Conservation (phyloP, 805 yeast genomes). For the Candida pseudoglaebosa region DNA sequence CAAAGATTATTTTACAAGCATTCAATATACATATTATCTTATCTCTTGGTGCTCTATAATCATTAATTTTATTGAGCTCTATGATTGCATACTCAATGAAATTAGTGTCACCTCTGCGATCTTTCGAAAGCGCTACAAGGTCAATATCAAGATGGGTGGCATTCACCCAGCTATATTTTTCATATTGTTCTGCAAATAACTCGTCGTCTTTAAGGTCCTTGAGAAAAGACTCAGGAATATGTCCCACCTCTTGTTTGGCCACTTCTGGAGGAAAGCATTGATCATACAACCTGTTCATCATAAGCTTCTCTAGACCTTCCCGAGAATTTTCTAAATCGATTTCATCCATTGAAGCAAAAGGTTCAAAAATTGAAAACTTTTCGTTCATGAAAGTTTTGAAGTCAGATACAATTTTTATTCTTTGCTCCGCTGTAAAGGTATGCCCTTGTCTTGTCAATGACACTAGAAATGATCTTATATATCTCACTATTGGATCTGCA, state of each 20-base stretch:
- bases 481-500: constrained; percentile 88
- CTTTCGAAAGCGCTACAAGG: constrained; percentile 33
- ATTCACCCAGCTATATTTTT: constrained; percentile 67
- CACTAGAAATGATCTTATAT: constrained; percentile 75
- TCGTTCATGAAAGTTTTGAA: constrained; percentile 69
- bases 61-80: constrained; percentile 75
- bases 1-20: constrained; percentile 89
- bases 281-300: constrained; percentile 81
- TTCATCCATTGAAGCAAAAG: constrained; percentile 64
- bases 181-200: constrained; percentile 46
- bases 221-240: constrained; percentile 41
- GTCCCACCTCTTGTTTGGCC: constrained; percentile 22
- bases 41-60: constrained; percentile 90
- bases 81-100: constrained; percentile 62
- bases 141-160: constrained; percentile 76
- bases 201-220: constrained; percentile 63
- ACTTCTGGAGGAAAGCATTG: constrained; percentile 78
- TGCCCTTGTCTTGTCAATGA: constrained; percentile 62
- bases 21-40: constrained; percentile 88
- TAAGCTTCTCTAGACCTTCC: constrained; percentile 89
- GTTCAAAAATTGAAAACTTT: constrained; percentile 60
- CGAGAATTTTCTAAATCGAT: constrained; percentile 63
- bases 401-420: constrained; percentile 69
- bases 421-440: constrained; percentile 71
- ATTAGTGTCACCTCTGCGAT: constrained; percentile 26